Evolutionary conservation across 352 stramenopile species (phyloP).

Genomic region (Phytophthora syringae): DNA sequence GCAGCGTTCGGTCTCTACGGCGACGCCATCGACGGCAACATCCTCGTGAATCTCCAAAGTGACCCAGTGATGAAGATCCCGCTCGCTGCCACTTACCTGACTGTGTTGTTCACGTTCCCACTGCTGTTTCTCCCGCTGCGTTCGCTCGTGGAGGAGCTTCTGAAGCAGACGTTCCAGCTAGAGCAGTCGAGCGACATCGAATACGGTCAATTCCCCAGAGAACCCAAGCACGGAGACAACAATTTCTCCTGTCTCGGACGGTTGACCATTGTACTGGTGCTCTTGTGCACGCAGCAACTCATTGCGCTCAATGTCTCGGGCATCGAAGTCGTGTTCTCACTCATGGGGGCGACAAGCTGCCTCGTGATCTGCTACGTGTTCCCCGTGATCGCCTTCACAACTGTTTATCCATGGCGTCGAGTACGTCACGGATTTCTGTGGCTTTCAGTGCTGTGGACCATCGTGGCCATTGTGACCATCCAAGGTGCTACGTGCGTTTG

Average conservation of each 20-base stretch:
- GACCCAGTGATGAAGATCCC: slow-evolving; percentile 52
- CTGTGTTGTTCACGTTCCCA: slow-evolving; percentile 54
- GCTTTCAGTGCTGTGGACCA: slow-evolving; percentile 24
- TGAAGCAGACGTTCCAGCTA: slow-evolving; percentile 11
- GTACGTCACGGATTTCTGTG: slow-evolving; percentile 25
- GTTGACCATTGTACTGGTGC: slow-evolving; percentile 19
- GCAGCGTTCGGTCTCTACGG: slow-evolving; percentile 57
- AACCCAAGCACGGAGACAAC: slow-evolving; percentile 9
- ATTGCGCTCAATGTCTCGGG: slow-evolving; percentile 50
- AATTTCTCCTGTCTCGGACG: slow-evolving; percentile 2
- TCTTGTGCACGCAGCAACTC: slow-evolving; percentile 35
- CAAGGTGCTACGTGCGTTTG: slow-evolving; percentile 35
- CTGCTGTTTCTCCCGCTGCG: slow-evolving; percentile 60
- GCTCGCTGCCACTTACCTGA: slow-evolving; percentile 50
- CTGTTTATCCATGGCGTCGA: slow-evolving; percentile 53
- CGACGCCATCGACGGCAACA: slow-evolving; percentile 47
- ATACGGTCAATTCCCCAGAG: slow-evolving; percentile 1
- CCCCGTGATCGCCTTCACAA: slow-evolving; percentile 49
- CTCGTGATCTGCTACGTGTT: slow-evolving; percentile 62
- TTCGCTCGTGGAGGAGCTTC: slow-evolving; percentile 40
- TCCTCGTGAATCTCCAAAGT: slow-evolving; percentile 56
- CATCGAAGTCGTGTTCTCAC: slow-evolving; percentile 60
- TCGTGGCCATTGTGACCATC: slow-evolving; percentile 26
- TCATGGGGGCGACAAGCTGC: slow-evolving; percentile 55
- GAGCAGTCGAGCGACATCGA: slow-evolving; percentile 7